Evolutionary conservation across 768 basidiomycete species (phyloP), one percentile per base, ranked within the genome.

Genomic region (Trametes coccinea): DNA sequence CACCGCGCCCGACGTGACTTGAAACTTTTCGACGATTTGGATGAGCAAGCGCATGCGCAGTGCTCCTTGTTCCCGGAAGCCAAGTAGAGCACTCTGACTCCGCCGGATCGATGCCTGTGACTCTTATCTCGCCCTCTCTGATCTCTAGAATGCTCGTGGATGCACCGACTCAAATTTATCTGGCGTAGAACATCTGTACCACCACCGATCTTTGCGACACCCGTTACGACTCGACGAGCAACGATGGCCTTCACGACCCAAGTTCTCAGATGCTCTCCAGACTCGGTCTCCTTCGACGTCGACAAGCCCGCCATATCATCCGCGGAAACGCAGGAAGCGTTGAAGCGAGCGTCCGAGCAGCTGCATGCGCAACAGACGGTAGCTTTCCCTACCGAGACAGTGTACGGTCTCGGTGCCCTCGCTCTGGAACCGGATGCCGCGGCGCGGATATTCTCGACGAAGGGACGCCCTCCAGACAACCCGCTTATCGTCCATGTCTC

Each of bases 401-500:
- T 99, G 10, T 99, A 98, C 74, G 97, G 97, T 1, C 85, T 99
- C n/a, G 97, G 92, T 31, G 97, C 94, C 0, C 76, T 87, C 22
- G 94, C 96, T 0, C 76, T 93, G 47, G 77, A 85, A 67, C 64
- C 82, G 7, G 64, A 74, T 14, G 93, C 95, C 2, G 83, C 85
- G 5, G 70, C 80, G 2, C 82, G 81, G 67, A 95, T 99, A 68
- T 99, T 94, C 74, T 73, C 82, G 16, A 89, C 89, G 53, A 99
- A 99, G 70, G 92, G 94, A 41, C 83, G 97, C 55, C 97, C 97
- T 6, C 77, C 90, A 4, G 97, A 99, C 74, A 99, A 99, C 74
- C 97, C 97, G 1, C 82, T 99, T 56, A 99, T 99, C 79, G 91
- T 98, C 29, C 97, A 99, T 75, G 86, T 99, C 61, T 93, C 93